These are phyloP conservation scores for Guyanaporus albipodus DNA, from an alignment of 768 basidiomycete genomes.

Conservation along the genomic window DNA sequence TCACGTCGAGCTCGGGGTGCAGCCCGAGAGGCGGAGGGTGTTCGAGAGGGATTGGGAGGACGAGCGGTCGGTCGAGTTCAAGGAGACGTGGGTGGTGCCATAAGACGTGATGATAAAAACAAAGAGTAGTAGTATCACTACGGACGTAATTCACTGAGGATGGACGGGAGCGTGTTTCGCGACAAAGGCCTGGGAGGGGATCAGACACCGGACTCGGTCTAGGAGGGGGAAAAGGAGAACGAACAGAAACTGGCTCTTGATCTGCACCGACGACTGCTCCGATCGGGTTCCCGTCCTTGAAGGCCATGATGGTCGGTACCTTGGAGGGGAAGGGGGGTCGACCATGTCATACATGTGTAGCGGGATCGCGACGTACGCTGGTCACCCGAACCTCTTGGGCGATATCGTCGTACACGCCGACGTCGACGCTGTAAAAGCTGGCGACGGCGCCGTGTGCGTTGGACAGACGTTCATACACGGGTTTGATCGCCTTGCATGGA, in stretches of 20 bases:
- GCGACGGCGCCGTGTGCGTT: neutral
- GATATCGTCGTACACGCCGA: slow-evolving; percentile 36
- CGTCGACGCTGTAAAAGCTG: slow-evolving; percentile 4
- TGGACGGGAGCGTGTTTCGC: neutral
- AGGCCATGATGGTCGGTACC: slow-evolving; percentile 1
- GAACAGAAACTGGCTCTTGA: neutral
- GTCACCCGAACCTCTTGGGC: slow-evolving; percentile 5
- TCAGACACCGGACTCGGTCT: neutral
- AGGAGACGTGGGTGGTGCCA: slow-evolving; percentile 61
- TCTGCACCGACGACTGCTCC: slow-evolving; percentile 2
- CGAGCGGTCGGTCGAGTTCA: slow-evolving; percentile 42
- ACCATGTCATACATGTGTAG: too few species aligned
- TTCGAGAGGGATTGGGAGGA: slow-evolving; percentile 42
- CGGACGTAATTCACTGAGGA: neutral
- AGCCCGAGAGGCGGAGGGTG: slow-evolving; percentile 55
- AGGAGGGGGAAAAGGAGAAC: neutral
- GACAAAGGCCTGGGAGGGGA: neutral
- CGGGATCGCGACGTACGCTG: neutral
- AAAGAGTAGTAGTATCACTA: neutral
- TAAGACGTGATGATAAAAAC: too few species aligned
- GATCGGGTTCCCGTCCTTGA: neutral
- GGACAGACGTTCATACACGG: slow-evolving; percentile 1
- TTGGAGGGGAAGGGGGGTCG: neutral
- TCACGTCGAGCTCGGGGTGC: slow-evolving; percentile 53
- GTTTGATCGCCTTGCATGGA: slow-evolving; percentile 7